Percentiles rank a stretch among this genome's conserved stretches.
Evolutionary conservation across 1,284 basidiomycete genomes (phyloP).

Genomic region (Taiwanofungus camphoratus): DNA sequence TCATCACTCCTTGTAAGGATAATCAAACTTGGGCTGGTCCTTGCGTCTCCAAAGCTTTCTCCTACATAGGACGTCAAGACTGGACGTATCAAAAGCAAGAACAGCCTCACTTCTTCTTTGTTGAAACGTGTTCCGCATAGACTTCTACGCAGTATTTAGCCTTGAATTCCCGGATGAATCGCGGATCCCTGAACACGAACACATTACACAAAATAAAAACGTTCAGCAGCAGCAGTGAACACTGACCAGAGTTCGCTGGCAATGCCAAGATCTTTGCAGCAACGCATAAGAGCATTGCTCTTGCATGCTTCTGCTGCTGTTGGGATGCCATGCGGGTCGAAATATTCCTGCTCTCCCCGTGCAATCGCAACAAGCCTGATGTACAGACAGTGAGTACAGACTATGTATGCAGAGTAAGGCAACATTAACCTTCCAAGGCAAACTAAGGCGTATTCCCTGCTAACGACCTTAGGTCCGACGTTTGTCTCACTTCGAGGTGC

Average conservation of each 20-base stretch:
- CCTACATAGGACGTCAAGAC: constrained; percentile 37
- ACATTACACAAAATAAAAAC: background rate
- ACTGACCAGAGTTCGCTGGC: constrained; percentile 92
- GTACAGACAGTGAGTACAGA: background rate
- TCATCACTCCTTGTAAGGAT: constrained; percentile 78
- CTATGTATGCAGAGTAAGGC: background rate
- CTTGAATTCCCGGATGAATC: constrained; percentile 94
- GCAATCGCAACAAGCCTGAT: constrained; percentile 84
- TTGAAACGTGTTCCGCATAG: constrained; percentile 76
- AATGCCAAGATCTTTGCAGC: constrained; percentile 95
- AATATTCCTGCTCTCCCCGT: constrained; percentile 96
- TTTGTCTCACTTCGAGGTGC: constrained; percentile 92
- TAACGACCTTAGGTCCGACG: constrained; percentile 85
- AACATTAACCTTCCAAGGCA: constrained; percentile 85
- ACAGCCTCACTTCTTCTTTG: constrained; percentile 78
- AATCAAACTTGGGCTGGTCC: constrained; percentile 79
- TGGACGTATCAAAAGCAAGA: background rate
- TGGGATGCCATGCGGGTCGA: constrained; percentile 85
- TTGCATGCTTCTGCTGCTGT: constrained; percentile 96
- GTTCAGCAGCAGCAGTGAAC: background rate
- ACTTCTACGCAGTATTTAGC: constrained; percentile 80
- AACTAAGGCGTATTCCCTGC: constrained; percentile 91
- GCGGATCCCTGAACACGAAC: constrained; percentile 72
- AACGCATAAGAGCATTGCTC: constrained; percentile 96
- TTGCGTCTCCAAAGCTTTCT: constrained; percentile 89